A percentile compares a stretch with the other conserved stretches of the same genome.
Conservation (phyloP, 768 basidiomycete species). For the Amanita subjunquillea region DNA sequence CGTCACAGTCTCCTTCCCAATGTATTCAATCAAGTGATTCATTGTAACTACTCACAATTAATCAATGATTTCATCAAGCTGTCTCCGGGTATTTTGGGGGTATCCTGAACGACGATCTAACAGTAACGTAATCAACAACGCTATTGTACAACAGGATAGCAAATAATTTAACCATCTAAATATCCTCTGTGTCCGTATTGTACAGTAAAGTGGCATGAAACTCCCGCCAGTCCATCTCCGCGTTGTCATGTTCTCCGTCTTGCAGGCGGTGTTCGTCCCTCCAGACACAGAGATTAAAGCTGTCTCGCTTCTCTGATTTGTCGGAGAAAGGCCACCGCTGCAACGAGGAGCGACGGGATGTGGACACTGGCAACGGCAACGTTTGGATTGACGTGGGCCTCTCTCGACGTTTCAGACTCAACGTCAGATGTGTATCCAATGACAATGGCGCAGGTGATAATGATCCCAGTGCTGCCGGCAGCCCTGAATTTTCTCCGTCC, state of each 20-base stretch:
- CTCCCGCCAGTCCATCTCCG: constrained; percentile 44
- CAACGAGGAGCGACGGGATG: not conserved
- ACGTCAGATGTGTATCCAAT: constrained; percentile 3
- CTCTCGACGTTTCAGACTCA: not conserved
- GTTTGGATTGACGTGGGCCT: constrained; percentile 16
- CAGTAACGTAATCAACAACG: not conserved
- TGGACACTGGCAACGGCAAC: constrained; percentile 11
- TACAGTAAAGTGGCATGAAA: constrained; percentile 33
- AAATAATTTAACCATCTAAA: not conserved
- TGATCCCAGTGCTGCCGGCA: not conserved
- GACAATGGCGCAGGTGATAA: not conserved
- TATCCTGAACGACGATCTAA: not conserved
- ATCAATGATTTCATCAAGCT: not conserved
- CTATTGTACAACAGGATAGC: not conserved
- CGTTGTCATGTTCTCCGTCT: constrained; percentile 23
- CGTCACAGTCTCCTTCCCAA: not conserved
- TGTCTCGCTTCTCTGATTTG: not conserved
- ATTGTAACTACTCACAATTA: not conserved
- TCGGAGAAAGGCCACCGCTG: constrained; percentile 1
- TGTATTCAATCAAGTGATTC: not conserved
- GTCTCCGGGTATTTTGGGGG: not conserved
- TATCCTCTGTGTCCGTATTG: not conserved
- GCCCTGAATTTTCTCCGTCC: not conserved
- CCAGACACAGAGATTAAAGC: not conserved
- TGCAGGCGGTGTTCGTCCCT: not conserved